phyloP scores from a whole-genome alignment of 1,284 basidiomycete species.

The Athelia sp. region DNA sequence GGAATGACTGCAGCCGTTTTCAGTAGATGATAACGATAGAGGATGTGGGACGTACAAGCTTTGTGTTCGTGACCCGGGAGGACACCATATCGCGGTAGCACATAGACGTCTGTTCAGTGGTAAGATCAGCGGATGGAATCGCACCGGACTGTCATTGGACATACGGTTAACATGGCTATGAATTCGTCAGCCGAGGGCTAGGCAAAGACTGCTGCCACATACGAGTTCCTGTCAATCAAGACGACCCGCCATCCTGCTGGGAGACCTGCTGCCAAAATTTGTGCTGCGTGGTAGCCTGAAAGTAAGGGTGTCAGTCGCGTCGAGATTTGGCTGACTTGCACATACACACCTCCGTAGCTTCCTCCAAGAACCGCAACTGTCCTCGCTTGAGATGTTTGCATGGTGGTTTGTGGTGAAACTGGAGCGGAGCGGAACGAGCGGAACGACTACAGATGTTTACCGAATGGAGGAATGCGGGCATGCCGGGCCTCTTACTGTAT shows the following conservation, averaged over 20 bases:
- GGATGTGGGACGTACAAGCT: constrained; percentile 42
- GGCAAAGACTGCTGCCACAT: constrained; percentile 14
- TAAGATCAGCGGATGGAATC: constrained; percentile 1
- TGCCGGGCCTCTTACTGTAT: too few relatives aligned
- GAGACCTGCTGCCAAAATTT: constrained; percentile 49
- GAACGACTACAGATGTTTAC: too few relatives aligned
- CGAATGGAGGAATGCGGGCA: too few relatives aligned
- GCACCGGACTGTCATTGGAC: constrained; percentile 9
- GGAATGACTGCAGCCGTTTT: constrained; percentile 48
- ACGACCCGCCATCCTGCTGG: constrained; percentile 61
- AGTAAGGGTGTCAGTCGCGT: background rate
- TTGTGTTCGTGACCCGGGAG: constrained; percentile 70
- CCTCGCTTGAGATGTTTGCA: constrained; percentile 8
- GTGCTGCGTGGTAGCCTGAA: constrained; percentile 44
- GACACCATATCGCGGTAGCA: constrained; percentile 59
- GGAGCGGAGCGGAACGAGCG: too few relatives aligned
- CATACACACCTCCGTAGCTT: constrained; percentile 28
- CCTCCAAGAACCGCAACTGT: constrained; percentile 38
- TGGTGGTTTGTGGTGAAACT: too few relatives aligned
- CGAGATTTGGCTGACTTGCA: too few relatives aligned
- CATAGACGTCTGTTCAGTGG: constrained; percentile 45
- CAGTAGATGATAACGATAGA: constrained; percentile 2
- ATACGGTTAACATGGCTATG: constrained; percentile 41
- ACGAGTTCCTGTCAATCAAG: constrained; percentile 71
- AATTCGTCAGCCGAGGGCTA: background rate